A percentile compares a stretch with the other conserved stretches of the same genome.
Conservation (phyloP, 495 filamentous ascomycete genomes). For the Barbatosphaeria neglecta region DNA sequence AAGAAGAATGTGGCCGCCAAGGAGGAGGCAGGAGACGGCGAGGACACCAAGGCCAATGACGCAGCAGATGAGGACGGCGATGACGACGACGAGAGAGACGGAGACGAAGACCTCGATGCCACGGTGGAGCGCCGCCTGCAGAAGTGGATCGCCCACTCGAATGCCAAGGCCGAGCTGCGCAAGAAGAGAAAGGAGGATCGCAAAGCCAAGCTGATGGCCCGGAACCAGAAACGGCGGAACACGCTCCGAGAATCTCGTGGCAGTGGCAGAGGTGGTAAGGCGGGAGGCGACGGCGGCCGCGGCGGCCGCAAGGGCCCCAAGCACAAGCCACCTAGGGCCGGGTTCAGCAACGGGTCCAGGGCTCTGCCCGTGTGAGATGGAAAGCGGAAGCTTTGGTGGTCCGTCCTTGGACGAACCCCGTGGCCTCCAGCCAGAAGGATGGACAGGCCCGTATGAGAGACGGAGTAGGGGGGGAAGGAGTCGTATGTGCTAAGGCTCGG, state of each 20-base stretch:
- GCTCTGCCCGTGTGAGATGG: no score
- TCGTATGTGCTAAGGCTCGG: no score
- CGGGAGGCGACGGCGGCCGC: neutral
- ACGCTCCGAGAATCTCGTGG: neutral
- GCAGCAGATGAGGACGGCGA: neutral
- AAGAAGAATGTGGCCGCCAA: neutral
- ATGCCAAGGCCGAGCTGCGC: neutral
- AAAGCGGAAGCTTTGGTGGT: no score
- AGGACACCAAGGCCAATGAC: neutral
- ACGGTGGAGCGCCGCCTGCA: neutral
- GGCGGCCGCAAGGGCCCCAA: no score
- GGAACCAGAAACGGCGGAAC: neutral
- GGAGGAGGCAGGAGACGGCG: neutral
- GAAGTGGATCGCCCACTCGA: neutral
- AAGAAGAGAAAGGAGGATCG: slow-evolving; percentile 2
- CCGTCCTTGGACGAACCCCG: no score
- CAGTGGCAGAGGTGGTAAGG: no score
- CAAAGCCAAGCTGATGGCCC: slow-evolving; percentile 4
- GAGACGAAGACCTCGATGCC: neutral
- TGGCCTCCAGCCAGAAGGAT: no score
- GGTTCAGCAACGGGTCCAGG: no score
- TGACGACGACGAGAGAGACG: neutral
- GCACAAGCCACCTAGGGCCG: no score
- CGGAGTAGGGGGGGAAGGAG: no score
- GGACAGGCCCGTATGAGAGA: no score